Evolutionary conservation across 257 asterid genomes (phyloP), one percentile per base, ranked within the genome.

Genomic region (Solanum paucissectum): DNA sequence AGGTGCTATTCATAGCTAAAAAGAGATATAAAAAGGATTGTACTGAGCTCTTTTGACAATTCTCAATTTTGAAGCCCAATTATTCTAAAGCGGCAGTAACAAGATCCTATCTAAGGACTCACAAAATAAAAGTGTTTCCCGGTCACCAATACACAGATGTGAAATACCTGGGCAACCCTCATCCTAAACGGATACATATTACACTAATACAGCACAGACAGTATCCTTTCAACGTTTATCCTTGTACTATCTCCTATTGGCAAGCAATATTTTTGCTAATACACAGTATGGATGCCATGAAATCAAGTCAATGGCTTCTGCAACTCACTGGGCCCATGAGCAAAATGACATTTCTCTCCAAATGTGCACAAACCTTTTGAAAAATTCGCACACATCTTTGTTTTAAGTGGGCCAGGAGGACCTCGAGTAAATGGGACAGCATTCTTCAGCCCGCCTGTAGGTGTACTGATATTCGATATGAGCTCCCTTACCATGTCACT

Each of bases 271-370:
- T 42, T 76, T 77, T 42, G 84, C 84, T 77, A 37, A 38, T 38
- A 37, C 83, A 37, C 18, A 7, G 62, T 14, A 37, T 40, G 40
- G 60, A 29, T 71, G 20, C 76, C 21, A 71, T 71, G 25, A 79
- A 29, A 62, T 91, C 92, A 90, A 46, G 90, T 72, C 49, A 91
- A 95, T 4, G 93, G 74, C 90, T 92, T 92, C 42, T 98, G 94
- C 69, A 96, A 88, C 92, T 96, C 98, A 44, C 91, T 92, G 8
- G 91, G 94, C 85, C 99, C 99, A n/a, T 96, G 98, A 6, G 98
- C 99, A 64, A 96, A 96, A 87, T 96, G 98, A 82, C 99, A 96
- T 92, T 95, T 90, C 23, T 95, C 99, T 37, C 97, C 99, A 44
- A 96, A 96, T 0, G 99, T 96, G 92, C 99, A 96, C 5, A 96